phyloP scores from a whole-genome alignment of 2,329 filamentous ascomycete species.

The Coniochaeta ligniaria region DNA sequence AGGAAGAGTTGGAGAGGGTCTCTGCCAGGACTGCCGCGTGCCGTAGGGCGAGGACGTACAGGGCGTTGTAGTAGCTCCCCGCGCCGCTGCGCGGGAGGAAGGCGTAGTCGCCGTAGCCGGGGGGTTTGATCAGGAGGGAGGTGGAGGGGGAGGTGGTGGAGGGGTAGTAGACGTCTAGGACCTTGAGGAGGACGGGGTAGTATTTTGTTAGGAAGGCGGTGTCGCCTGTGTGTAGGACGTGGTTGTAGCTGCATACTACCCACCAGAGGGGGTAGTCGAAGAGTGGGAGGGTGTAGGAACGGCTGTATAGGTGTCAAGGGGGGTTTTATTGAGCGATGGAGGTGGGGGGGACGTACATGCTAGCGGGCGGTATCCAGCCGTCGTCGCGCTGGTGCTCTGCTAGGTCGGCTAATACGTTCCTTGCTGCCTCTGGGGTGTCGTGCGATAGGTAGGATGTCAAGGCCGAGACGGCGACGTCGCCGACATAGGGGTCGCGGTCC shows the following conservation, averaged over 20 bases:
- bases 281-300: constrained; percentile 36
- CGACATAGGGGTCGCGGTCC: constrained; percentile 45
- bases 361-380: constrained; percentile 47
- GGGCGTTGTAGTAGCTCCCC: constrained; percentile 45
- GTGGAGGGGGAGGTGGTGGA: constrained; percentile 30
- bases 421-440: constrained; percentile 27
- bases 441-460: constrained; percentile 42
- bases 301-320: constrained; percentile 16
- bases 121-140: constrained; percentile 17
- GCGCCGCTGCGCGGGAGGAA: constrained; percentile 39
- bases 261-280: constrained; percentile 49
- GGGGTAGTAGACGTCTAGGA: constrained; percentile 39
- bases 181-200: constrained; percentile 30
- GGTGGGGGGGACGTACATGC: constrained; percentile 29
- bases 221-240: constrained; percentile 43
- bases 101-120: constrained; percentile 42
- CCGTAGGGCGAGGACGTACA: constrained; percentile 38
- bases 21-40: constrained; percentile 35
- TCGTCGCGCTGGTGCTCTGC: constrained; percentile 39
- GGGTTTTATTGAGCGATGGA: background rate
- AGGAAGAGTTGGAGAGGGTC: constrained; percentile 8
- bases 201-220: constrained; percentile 30
- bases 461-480: constrained; percentile 41
- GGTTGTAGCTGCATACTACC: constrained; percentile 39
- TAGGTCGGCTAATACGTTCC: constrained; percentile 42